A percentile compares a stretch with the other conserved stretches of the same genome.
Conservation (phyloP, 2,329 filamentous ascomycete genomes). For the Sporothrix globosa region DNA sequence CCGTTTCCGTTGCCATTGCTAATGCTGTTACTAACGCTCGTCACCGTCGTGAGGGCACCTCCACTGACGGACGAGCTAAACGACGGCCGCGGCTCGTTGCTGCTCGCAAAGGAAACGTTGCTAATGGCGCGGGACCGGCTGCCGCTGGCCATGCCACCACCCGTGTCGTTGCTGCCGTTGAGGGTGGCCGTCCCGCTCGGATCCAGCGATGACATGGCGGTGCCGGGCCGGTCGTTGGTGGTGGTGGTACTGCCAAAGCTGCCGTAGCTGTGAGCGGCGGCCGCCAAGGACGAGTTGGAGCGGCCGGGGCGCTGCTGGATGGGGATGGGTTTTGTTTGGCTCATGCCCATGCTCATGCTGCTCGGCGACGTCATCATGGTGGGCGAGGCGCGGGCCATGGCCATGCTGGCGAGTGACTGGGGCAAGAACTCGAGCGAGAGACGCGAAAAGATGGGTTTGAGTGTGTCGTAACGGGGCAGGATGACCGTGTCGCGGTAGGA, state of each 20-base stretch:
- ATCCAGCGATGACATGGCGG: constrained; percentile 73
- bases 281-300: constrained; percentile 35
- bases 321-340: constrained; percentile 52
- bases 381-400: constrained; percentile 39
- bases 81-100: constrained; percentile 51
- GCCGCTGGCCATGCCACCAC: constrained; percentile 44
- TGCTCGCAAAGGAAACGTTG: constrained; percentile 72
- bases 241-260: constrained; percentile 40
- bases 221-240: constrained; percentile 61
- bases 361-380: background rate
- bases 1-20: background rate
- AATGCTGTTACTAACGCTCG: background rate
- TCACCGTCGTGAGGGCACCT: constrained; percentile 39
- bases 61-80: constrained; percentile 41
- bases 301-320: constrained; percentile 46
- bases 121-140: constrained; percentile 79
- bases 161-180: constrained; percentile 46
- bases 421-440: constrained; percentile 79
- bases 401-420: constrained; percentile 54
- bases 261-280: constrained; percentile 30
- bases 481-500: constrained; percentile 89
- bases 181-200: constrained; percentile 74
- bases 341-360: constrained; percentile 38
- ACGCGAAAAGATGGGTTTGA: constrained; percentile 88
- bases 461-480: constrained; percentile 81